A percentile compares a stretch with the other conserved stretches of the same genome.
Evolutionary conservation across 2,329 filamentous ascomycete genomes (phyloP).

Genomic region (Hymenotorrendiella dingleyae): DNA sequence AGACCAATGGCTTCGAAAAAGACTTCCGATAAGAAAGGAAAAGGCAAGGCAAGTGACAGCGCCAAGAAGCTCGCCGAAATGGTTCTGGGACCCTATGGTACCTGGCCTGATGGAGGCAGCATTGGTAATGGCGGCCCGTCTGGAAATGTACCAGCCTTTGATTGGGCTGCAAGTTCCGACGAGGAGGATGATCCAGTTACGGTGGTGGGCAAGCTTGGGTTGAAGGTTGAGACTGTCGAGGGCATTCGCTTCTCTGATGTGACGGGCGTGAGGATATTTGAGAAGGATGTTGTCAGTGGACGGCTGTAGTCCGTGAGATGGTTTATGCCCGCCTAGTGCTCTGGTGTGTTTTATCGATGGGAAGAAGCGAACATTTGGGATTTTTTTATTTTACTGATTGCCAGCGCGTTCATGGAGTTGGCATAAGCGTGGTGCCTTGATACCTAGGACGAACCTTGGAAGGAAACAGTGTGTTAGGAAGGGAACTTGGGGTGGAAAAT

Average conservation of each 20-base stretch:
- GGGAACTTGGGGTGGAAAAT: no score
- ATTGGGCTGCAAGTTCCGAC: slow-evolving; percentile 27
- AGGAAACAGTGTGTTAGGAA: no score
- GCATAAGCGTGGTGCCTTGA: no score
- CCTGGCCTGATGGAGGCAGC: slow-evolving; percentile 6
- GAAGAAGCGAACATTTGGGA: no score
- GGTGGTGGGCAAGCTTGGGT: slow-evolving; percentile 20
- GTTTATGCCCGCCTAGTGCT: no score
- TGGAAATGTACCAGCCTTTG: background rate
- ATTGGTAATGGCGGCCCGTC: background rate
- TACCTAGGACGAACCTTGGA: no score
- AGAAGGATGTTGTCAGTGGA: slow-evolving; percentile 47
- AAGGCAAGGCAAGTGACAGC: slow-evolving; percentile 23
- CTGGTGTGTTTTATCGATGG: no score
- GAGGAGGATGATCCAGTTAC: slow-evolving; percentile 31
- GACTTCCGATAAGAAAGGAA: slow-evolving; percentile 19
- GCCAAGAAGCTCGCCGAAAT: slow-evolving; percentile 5
- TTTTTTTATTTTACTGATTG: no score
- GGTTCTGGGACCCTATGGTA: slow-evolving; percentile 2
- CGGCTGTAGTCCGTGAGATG: slow-evolving; percentile 32
- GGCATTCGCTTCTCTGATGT: slow-evolving; percentile 40
- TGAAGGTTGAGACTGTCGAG: slow-evolving; percentile 36
- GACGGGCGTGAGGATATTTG: slow-evolving; percentile 48
- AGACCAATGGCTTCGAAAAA: slow-evolving; percentile 21
- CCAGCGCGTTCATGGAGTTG: no score